Evolutionary conservation across 805 yeast species (phyloP).

Genomic region (Starmerella powellii): DNA sequence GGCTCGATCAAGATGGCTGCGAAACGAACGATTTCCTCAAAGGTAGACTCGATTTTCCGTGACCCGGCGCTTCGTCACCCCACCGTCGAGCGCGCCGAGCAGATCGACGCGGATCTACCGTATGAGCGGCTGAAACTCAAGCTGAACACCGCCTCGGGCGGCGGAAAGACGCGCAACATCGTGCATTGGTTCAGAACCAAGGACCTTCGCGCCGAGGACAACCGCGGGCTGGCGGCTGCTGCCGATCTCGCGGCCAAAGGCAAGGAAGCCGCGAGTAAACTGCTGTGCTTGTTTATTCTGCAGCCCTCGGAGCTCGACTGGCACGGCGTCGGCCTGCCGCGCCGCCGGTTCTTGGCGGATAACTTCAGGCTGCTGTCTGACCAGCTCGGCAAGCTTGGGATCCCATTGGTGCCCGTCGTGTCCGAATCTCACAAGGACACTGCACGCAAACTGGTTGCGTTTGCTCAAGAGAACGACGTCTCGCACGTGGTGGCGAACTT

Average conservation of each 20-base stretch:
- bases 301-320: conserved; percentile 34
- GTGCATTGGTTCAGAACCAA: conserved; percentile 37
- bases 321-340: conserved; percentile 37
- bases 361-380: conserved; percentile 28
- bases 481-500: conserved; percentile 31
- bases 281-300: conserved; percentile 35
- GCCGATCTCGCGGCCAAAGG: conserved; percentile 27
- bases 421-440: conserved; percentile 7
- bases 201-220: conserved; percentile 38
- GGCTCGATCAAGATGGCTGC: not conserved
- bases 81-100: conserved; percentile 14
- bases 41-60: not conserved
- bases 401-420: conserved; percentile 27
- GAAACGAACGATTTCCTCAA: not conserved
- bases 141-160: not conserved
- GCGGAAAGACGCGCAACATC: conserved; percentile 15
- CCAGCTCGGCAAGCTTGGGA: conserved; percentile 28
- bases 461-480: conserved; percentile 25
- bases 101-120: conserved; percentile 16
- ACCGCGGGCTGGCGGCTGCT: conserved; percentile 33
- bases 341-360: conserved; percentile 32
- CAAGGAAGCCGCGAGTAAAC: conserved; percentile 23
- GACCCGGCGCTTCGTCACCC: conserved; percentile 14
- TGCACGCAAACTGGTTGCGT: conserved; percentile 12
- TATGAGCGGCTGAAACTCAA: conserved; percentile 7